Base-by-base conservation (phyloP, 1,284 basidiomycete species). In the Phylloporus gajari region DNA sequence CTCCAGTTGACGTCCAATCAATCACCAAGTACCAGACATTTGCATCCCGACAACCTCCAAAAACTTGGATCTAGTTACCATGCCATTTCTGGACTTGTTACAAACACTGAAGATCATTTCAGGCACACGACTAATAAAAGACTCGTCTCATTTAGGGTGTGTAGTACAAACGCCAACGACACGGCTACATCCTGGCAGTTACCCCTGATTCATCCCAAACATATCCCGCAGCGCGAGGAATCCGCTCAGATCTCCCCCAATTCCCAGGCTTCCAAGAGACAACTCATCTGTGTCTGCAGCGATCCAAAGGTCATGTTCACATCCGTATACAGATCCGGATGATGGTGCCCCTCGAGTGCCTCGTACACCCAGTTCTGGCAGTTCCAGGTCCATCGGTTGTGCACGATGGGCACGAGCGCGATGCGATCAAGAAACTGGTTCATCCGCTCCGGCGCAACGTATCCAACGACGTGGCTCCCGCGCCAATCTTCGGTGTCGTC, bases 301-400 rank as follows among this genome's bases (percentile, higher is more conserved):
- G 38, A 15, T 8, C 40, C 68, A 11, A 63, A 21, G 25, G 60
- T 68, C 68, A 63, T 56, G 38, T 56, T 30, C 51, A 35, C 56
- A 30, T 71, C 70, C 30, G 73, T 68, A 19, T 71, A 64, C 46
- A 77, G 46, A 25, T 42, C 38, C 4, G 46, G 46, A 30, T 42
- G 21, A 62, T n/a, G 21, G 17, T 75, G 21, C 35, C 70, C 61
- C 32, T 51, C 23, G 42, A 75, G 65, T 12, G 48, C 71, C 1
- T 75, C 76, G 42, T 72, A 74, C 56, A 74, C 71, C 76, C 72
- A 75, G 21, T 69, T 69, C 65, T 77, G 76, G 56, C 56, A 68
- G 35, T 77, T 71, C 76, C 76, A 77, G 15, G 35, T 44, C 48
- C 58, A 61, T 15, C 65, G 67, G 25, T 69, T 35, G 30, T 60